Evolutionary conservation across 2,329 filamentous ascomycete species (phyloP).

Genomic region (Graphilbum sp.): DNA sequence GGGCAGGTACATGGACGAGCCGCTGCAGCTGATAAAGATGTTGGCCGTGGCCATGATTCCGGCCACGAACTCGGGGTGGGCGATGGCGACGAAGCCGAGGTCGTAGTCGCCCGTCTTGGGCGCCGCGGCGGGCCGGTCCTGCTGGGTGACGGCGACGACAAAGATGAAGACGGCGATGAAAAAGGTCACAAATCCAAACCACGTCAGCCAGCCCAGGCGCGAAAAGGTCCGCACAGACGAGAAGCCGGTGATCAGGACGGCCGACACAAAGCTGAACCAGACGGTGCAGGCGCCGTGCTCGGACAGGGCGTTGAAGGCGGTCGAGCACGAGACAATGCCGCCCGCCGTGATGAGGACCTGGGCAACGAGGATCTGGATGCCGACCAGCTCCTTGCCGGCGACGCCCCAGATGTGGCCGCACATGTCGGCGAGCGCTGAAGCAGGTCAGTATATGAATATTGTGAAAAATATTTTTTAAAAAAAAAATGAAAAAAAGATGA

Average conservation of each 20-base stretch:
- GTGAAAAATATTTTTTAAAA: no score
- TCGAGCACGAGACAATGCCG: conserved; percentile 43
- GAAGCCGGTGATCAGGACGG: conserved; percentile 26
- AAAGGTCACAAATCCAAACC: conserved; percentile 36
- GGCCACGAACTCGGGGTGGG: conserved; percentile 37
- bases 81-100: conserved; percentile 27
- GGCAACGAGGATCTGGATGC: conserved; percentile 33
- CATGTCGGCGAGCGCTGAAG: conserved; percentile 38
- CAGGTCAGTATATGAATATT: no score
- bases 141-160: conserved; percentile 25
- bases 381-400: conserved; percentile 32
- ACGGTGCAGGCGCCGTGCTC: conserved; percentile 12
- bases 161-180: conserved; percentile 39
- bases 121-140: conserved; percentile 19
- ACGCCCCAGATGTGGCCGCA: conserved; percentile 34
- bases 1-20: conserved; percentile 21
- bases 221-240: conserved; percentile 29
- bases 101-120: conserved; percentile 22
- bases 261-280: conserved; percentile 40
- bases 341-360: conserved; percentile 29
- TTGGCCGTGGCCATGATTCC: conserved; percentile 42
- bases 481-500: no score
- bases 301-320: conserved; percentile 41
- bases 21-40: conserved; percentile 28
- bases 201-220: conserved; percentile 31